Percentiles rank a stretch among this genome's conserved stretches.
phyloP scores from a whole-genome alignment of 345 rosid genomes.

The Syzygium aromaticum region DNA sequence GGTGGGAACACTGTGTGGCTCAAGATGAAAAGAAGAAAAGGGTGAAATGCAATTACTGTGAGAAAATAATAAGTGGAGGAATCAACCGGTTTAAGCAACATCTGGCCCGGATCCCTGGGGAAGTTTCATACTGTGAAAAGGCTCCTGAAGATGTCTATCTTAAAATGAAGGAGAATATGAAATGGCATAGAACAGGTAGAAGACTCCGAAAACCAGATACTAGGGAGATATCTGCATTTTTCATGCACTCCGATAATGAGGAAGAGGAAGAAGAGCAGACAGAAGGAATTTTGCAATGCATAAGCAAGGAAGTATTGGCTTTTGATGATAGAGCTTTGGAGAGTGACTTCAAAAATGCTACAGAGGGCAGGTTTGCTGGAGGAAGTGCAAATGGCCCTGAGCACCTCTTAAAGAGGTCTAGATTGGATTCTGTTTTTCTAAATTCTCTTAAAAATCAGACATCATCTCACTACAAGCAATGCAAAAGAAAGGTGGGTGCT shows the following conservation, averaged over 20 bases:
- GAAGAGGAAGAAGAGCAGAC: conserved; percentile 23
- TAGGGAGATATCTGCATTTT: conserved; percentile 15
- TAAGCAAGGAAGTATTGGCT: conserved; percentile 4
- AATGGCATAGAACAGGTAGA: conserved; percentile 38
- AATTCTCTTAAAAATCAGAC: conserved; percentile 15
- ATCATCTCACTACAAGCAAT: conserved; percentile 14
- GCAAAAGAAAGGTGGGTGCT: conserved; percentile 14
- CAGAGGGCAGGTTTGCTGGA: conserved; percentile 4
- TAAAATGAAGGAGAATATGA: conserved; percentile 40
- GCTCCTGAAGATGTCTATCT: conserved; percentile 40
- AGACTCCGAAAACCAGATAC: conserved; percentile 15
- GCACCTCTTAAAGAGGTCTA: conserved; percentile 19
- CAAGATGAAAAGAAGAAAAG: conserved; percentile 37
- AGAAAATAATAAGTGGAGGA: conserved; percentile 42
- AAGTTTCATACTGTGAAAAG: conserved; percentile 33
- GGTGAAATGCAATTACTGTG: conserved; percentile 44
- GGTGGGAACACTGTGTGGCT: conserved; percentile 44
- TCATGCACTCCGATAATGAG: conserved; percentile 20
- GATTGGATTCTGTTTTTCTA: conserved; percentile 28
- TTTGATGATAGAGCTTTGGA: conserved; percentile 11
- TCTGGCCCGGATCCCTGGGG: conserved; percentile 43
- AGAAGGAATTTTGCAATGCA: conserved; percentile 10
- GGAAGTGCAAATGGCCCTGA: conserved; percentile 8
- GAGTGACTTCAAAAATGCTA: conserved; percentile 10
- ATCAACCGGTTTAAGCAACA: conserved; percentile 46